A percentile compares a stretch with the other conserved stretches of the same genome.
Conservation (phyloP, 2,329 filamentous ascomycete species). For the Hawksworthiomyces lignivorus region DNA sequence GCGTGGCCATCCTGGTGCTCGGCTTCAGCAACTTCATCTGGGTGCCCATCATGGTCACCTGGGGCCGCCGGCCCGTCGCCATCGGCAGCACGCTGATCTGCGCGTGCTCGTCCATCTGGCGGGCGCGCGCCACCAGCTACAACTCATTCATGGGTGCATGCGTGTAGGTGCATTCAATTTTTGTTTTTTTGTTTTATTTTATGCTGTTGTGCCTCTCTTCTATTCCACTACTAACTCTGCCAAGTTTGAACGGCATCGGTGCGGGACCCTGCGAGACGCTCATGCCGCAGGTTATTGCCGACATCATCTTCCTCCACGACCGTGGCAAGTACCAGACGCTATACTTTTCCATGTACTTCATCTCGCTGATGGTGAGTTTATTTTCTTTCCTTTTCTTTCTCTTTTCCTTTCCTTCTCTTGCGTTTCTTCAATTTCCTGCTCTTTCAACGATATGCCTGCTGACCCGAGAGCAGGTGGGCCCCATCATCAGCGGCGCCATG, state of each 20-base stretch:
- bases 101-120: conserved; percentile 37
- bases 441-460: too few relatives aligned
- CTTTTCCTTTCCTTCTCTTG: not conserved
- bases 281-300: conserved; percentile 55
- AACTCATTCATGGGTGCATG: conserved; percentile 56
- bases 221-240: too few relatives aligned
- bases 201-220: too few relatives aligned
- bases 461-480: conserved; percentile 10
- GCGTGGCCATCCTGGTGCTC: conserved; percentile 39
- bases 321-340: conserved; percentile 45
- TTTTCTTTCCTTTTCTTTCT: not conserved
- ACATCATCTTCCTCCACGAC: conserved; percentile 58
- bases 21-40: conserved; percentile 46
- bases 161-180: conserved; percentile 27
- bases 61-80: conserved; percentile 40
- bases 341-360: conserved; percentile 57
- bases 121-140: conserved; percentile 50
- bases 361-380: conserved; percentile 49
- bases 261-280: conserved; percentile 56
- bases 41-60: conserved; percentile 38
- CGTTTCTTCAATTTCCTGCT: too few relatives aligned
- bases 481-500: conserved; percentile 45
- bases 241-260: conserved; percentile 49
- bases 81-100: conserved; percentile 37
- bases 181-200: too few relatives aligned